Evolutionary conservation across 208 protist species (phyloP).

Genomic region (Crithidia expoeki): DNA sequence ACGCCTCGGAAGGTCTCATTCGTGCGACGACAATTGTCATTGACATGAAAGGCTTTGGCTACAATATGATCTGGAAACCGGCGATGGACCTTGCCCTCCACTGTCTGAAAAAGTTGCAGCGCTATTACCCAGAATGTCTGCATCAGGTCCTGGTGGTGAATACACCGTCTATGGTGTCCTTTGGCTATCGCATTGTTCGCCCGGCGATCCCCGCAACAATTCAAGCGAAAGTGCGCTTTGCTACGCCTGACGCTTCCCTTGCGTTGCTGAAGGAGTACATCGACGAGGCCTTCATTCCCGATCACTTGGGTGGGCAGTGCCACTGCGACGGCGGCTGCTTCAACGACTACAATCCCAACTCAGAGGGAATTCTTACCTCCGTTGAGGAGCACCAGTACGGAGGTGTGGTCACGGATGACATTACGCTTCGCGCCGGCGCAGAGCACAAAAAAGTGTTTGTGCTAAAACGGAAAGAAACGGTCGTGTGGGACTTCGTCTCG

Average conservation of each 20-base stretch:
- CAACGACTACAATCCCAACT: constrained; percentile 35
- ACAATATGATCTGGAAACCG: constrained; percentile 71
- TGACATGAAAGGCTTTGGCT: constrained; percentile 51
- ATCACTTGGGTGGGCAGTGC: constrained; percentile 63
- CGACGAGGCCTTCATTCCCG: constrained; percentile 46
- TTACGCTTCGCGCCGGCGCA: constrained; percentile 36
- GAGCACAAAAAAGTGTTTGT: constrained; percentile 41
- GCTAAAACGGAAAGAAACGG: constrained; percentile 32
- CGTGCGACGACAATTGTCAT: constrained; percentile 53
- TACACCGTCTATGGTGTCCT: constrained; percentile 50
- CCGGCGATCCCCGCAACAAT: constrained; percentile 28
- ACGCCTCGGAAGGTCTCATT: constrained; percentile 43
- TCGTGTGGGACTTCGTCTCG: constrained; percentile 50
- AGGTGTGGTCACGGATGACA: constrained; percentile 40
- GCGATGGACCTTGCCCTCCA: constrained; percentile 50
- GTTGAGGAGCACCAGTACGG: constrained; percentile 26
- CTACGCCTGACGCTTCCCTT: constrained; percentile 33
- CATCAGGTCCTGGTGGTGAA: constrained; percentile 67
- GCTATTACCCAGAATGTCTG: constrained; percentile 53
- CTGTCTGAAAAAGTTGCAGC: constrained; percentile 39
- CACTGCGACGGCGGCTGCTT: constrained; percentile 54
- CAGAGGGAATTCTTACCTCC: not conserved
- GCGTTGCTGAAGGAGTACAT: constrained; percentile 52
- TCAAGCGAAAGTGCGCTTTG: constrained; percentile 56
- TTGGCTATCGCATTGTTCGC: constrained; percentile 62